phyloP scores from a whole-genome alignment of 805 yeast species.

The Ogataea methanolica region DNA sequence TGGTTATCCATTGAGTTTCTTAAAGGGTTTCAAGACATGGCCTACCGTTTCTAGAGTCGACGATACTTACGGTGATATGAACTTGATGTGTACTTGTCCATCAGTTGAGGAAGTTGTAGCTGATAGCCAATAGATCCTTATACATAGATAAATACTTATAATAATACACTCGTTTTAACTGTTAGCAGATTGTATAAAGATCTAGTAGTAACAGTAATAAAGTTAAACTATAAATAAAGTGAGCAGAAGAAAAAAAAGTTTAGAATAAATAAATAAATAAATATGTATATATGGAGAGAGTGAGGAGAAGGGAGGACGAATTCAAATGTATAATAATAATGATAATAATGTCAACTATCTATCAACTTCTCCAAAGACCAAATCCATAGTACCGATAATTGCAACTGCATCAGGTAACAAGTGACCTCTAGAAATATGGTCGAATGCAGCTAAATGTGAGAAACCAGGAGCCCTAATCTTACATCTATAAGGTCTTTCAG shows the following conservation, averaged over 20 bases:
- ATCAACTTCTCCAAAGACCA: constrained; percentile 92
- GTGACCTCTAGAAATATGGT: constrained; percentile 81
- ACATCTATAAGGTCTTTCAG: constrained; percentile 88
- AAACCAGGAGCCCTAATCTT: constrained; percentile 94
- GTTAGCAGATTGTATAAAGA: neutral
- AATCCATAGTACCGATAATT: constrained; percentile 91
- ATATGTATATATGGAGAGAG: constrained; percentile 1
- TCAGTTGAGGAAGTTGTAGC: constrained; percentile 68
- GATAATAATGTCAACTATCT: constrained; percentile 42
- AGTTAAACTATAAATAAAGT: constrained; percentile 1
- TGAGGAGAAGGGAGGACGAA: neutral
- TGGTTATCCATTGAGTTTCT: constrained; percentile 80
- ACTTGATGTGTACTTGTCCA: constrained; percentile 91
- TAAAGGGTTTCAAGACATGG: constrained; percentile 83
- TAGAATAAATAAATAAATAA: constrained; percentile 3
- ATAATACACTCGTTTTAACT: neutral
- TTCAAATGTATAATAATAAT: neutral
- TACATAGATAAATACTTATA: neutral
- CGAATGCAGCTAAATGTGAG: constrained; percentile 85
- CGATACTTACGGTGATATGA: constrained; percentile 91
- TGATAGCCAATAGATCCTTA: neutral
- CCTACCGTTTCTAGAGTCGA: constrained; percentile 91
- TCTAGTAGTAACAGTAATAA: neutral
- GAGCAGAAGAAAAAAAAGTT: constrained; percentile 1
- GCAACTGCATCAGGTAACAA: constrained; percentile 91